Conservation (phyloP, 2,329 filamentous ascomycete genomes). For the Aspergillus costaricaensis region DNA sequence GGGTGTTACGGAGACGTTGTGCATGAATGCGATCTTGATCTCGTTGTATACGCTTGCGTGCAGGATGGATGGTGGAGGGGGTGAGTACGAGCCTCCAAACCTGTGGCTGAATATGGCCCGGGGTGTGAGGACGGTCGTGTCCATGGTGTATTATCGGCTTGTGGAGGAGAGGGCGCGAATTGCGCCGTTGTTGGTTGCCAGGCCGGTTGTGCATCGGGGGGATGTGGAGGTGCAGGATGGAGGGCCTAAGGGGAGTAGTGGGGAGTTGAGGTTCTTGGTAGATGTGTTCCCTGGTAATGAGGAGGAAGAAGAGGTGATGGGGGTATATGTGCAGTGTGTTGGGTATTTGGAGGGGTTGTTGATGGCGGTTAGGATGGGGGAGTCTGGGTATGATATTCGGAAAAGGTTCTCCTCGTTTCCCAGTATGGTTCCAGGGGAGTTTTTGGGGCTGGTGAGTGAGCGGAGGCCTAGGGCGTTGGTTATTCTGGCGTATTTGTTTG, state of each 20-base stretch:
- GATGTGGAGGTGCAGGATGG: background rate
- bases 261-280: background rate
- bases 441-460: background rate
- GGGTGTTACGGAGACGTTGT: background rate
- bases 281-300: background rate
- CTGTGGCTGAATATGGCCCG: background rate
- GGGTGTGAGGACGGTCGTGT: background rate
- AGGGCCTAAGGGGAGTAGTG: background rate
- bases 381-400: background rate
- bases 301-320: background rate
- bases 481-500: background rate
- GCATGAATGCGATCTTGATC: background rate
- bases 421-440: background rate
- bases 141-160: background rate
- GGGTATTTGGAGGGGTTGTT: background rate
- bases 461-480: background rate
- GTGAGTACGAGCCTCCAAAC: background rate
- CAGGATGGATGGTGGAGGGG: background rate
- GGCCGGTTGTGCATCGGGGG: background rate
- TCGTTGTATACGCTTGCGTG: background rate
- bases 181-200: background rate
- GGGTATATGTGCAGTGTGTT: background rate
- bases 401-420: background rate
- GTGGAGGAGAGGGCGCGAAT: background rate
- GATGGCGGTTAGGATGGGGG: background rate